Evolutionary conservation across 2,329 filamentous ascomycete species (phyloP).

Genomic region (Plectosphaerella plurivora): DNA sequence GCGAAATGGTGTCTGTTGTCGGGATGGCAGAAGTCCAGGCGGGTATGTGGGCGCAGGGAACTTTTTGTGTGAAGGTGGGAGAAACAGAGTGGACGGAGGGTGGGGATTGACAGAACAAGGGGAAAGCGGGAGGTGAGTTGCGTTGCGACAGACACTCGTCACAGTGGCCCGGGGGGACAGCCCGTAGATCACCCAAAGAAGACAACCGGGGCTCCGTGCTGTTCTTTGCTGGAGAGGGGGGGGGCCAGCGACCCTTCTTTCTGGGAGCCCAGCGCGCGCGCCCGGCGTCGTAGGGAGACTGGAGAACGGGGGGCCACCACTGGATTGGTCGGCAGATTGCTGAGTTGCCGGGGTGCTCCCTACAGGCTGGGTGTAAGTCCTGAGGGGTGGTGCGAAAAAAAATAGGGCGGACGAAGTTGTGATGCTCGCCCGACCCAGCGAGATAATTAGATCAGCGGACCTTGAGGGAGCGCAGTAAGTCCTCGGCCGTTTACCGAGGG

Average conservation of each 20-base stretch:
- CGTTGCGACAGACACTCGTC: conserved; percentile 12
- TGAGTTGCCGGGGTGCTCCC: neutral
- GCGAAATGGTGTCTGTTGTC: neutral
- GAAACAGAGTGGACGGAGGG: neutral
- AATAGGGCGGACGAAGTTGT: neutral
- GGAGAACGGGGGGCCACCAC: neutral
- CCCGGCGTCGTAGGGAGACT: no score
- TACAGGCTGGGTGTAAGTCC: neutral
- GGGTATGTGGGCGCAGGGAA: conserved; percentile 11
- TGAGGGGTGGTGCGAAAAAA: neutral
- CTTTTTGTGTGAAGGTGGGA: conserved; percentile 12
- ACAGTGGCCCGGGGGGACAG: conserved; percentile 10
- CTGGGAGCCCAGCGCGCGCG: no score
- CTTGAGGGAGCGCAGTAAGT: no score
- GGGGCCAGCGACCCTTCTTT: no score
- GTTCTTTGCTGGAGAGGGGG: neutral
- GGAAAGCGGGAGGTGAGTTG: conserved; percentile 8
- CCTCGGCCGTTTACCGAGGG: no score
- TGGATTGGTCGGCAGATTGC: neutral
- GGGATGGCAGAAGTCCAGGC: neutral
- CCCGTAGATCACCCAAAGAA: conserved; percentile 6
- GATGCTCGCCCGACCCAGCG: neutral
- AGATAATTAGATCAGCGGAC: no score
- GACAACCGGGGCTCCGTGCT: neutral
- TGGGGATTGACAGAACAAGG: neutral